These are phyloP conservation scores for Madurella fahalii DNA, from an alignment of 2,329 filamentous ascomycete species.

Conservation along the genomic window DNA sequence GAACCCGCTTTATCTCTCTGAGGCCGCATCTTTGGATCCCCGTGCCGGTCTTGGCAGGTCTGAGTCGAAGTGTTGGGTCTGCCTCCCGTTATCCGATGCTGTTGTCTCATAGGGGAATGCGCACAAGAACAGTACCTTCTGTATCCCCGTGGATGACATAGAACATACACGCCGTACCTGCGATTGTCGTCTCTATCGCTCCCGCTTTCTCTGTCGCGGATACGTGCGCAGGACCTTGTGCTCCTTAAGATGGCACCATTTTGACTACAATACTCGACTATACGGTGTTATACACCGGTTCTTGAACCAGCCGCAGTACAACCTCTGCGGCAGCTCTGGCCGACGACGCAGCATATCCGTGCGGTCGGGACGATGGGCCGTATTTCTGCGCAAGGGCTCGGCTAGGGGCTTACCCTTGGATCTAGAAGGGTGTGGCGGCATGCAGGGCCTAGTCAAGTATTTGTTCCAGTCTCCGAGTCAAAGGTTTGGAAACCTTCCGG, in stretches of 20 bases:
- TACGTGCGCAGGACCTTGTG: constrained; percentile 13
- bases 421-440: not conserved
- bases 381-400: not conserved
- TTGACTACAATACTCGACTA: constrained; percentile 5
- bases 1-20: constrained; percentile 12
- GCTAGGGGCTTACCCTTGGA: not conserved
- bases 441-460: not conserved
- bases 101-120: constrained; percentile 6
- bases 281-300: not conserved
- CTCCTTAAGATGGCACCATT: constrained; percentile 2
- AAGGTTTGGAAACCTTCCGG: too few species aligned
- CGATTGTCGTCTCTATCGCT: not conserved
- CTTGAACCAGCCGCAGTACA: constrained; percentile 3
- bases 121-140: not conserved
- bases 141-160: constrained; percentile 8
- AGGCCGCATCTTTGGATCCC: constrained; percentile 10
- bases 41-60: not conserved
- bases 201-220: constrained; percentile 5
- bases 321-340: not conserved
- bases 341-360: constrained; percentile 2
- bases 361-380: constrained; percentile 9
- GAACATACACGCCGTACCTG: not conserved
- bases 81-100: not conserved
- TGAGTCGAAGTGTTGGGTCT: not conserved
- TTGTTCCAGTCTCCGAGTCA: not conserved